These are phyloP conservation scores for Cryphonectria nitschkei DNA, from an alignment of 2,329 filamentous ascomycete genomes.

Conservation along the genomic window DNA sequence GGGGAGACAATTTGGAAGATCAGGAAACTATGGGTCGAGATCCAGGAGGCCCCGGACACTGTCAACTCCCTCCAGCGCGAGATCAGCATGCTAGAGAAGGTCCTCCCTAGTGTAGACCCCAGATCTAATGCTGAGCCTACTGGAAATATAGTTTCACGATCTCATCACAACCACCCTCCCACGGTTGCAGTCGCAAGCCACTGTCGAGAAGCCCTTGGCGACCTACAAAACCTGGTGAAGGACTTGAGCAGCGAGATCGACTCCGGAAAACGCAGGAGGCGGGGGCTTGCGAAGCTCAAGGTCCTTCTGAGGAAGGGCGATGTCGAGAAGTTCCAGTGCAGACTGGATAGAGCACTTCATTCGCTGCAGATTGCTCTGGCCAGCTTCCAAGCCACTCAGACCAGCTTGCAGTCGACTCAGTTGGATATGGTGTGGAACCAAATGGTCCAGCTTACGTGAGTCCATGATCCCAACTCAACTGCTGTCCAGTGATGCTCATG, in stretches of 20 bases:
- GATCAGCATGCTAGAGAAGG: slow-evolving; percentile 34
- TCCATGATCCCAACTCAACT: background rate
- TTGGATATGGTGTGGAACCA: background rate
- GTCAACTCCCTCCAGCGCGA: slow-evolving; percentile 19
- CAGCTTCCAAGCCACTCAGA: background rate
- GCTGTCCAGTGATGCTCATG: background rate
- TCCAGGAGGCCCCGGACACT: slow-evolving; percentile 33
- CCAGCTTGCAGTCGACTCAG: background rate
- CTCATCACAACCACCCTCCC: slow-evolving; percentile 29
- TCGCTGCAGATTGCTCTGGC: slow-evolving; percentile 2
- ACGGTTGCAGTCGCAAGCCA: slow-evolving; percentile 28
- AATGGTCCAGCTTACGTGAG: background rate
- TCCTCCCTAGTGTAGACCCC: slow-evolving; percentile 32
- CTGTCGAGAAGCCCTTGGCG: slow-evolving; percentile 33
- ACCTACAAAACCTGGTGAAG: slow-evolving; percentile 30
- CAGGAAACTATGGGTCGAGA: slow-evolving; percentile 34
- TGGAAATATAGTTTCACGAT: background rate
- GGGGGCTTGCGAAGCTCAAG: slow-evolving; percentile 1
- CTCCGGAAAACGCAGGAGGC: slow-evolving; percentile 1
- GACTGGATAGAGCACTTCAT: background rate
- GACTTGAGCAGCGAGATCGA: slow-evolving; percentile 27
- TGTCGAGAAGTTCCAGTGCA: slow-evolving; percentile 7
- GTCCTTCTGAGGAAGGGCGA: slow-evolving; percentile 13
- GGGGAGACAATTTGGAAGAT: slow-evolving; percentile 33
- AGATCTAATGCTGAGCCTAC: slow-evolving; percentile 23